Evolutionary conservation across 1,284 basidiomycete species (phyloP).

Genomic region (Rhodotorula sp.): DNA sequence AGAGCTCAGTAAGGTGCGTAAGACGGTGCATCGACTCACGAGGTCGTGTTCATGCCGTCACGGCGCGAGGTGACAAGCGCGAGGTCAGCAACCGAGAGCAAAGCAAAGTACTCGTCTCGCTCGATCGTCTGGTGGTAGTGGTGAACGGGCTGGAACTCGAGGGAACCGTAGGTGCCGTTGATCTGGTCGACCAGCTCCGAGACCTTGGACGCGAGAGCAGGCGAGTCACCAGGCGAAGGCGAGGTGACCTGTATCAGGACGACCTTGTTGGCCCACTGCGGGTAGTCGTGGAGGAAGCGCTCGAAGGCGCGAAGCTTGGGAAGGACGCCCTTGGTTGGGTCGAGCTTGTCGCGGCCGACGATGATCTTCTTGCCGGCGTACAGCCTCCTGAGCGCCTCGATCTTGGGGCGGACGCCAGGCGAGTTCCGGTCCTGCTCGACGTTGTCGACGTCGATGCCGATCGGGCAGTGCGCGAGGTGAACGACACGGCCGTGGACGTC

Average conservation of each 20-base stretch:
- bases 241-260: conserved; percentile 79
- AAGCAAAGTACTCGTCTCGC: conserved; percentile 81
- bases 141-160: conserved; percentile 98
- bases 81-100: conserved; percentile 91
- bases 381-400: conserved; percentile 74
- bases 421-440: conserved; percentile 76
- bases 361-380: conserved; percentile 99
- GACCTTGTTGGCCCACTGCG: conserved; percentile 89
- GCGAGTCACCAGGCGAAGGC: conserved; percentile 88
- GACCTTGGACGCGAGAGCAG: conserved; percentile 88
- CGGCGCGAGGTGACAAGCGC: conserved; percentile 93
- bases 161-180: conserved; percentile 90
- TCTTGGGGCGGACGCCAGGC: conserved; percentile 82
- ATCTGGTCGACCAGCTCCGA: conserved; percentile 95
- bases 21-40: background rate
- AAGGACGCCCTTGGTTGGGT: conserved; percentile 94
- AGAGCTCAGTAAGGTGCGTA: too few species aligned
- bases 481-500: conserved; percentile 86
- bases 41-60: conserved; percentile 98
- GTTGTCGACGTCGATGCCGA: conserved; percentile 93
- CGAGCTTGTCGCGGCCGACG: conserved; percentile 96
- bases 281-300: conserved; percentile 87
- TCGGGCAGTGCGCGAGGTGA: conserved; percentile 84
- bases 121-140: conserved; percentile 98
- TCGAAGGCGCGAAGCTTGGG: conserved; percentile 98